phyloP scores from a whole-genome alignment of 78 protist genomes.

The Kipferlia bialata region DNA sequence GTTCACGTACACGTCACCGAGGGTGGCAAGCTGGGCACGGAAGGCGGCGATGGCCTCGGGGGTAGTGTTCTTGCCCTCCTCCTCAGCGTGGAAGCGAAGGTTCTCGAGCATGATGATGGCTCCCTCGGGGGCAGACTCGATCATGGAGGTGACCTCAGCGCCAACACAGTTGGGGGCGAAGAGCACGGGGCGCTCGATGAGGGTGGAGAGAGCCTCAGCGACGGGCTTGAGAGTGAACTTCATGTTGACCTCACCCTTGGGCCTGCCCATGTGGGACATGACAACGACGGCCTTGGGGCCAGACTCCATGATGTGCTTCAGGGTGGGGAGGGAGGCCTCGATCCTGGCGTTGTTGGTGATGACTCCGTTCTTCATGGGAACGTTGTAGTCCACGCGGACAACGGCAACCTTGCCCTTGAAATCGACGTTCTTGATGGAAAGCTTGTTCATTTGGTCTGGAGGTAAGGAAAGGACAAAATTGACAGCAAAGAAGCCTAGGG shows the following conservation, averaged over 20 bases:
- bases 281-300: conserved; percentile 61
- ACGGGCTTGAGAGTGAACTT: conserved; percentile 56
- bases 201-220: conserved; percentile 20
- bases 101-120: conserved; percentile 85
- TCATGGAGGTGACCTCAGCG: conserved; percentile 38
- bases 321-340: conserved; percentile 82
- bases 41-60: conserved; percentile 55
- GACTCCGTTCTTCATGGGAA: conserved; percentile 25
- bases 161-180: conserved; percentile 67
- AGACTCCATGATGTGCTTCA: conserved; percentile 60
- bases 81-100: conserved; percentile 89
- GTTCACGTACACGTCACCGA: conserved; percentile 84
- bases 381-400: conserved; percentile 53
- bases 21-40: conserved; percentile 72
- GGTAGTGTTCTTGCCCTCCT: conserved; percentile 68
- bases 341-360: conserved; percentile 66
- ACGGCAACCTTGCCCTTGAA: conserved; percentile 20
- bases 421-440: conserved; percentile 10
- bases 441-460: background rate
- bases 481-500: no score
- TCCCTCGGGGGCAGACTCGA: conserved; percentile 7
- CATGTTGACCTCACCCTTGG: conserved; percentile 69
- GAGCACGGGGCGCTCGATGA: conserved; percentile 31
- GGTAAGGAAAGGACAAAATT: no score
- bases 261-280: conserved; percentile 95